A percentile compares a stretch with the other conserved stretches of the same genome.
Conservation (phyloP, 768 basidiomycete species). For the Steccherinum ochraceum region DNA sequence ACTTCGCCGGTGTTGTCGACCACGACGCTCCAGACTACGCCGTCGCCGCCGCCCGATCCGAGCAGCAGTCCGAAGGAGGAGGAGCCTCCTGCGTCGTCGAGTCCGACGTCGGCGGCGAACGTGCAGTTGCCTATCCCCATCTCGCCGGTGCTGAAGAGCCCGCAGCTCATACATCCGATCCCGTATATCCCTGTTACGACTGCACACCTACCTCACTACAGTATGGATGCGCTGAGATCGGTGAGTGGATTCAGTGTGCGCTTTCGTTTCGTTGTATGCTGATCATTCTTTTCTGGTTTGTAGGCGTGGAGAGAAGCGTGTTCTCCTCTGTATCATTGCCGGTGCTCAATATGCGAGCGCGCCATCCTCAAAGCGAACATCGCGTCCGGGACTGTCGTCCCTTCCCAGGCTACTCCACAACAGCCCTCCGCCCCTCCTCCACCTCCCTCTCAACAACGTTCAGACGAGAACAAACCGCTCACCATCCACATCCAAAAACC, state of each 20-base stretch:
- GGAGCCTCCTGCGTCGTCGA: conserved; percentile 18
- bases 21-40: conserved; percentile 72
- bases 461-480: not conserved
- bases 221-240: conserved; percentile 47
- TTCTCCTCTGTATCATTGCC: conserved; percentile 63
- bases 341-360: conserved; percentile 69
- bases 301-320: conserved; percentile 76
- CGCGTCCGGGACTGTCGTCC: conserved; percentile 29
- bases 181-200: conserved; percentile 60
- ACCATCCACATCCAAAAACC: not conserved
- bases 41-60: conserved; percentile 58
- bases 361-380: conserved; percentile 49
- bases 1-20: conserved; percentile 74
- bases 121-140: conserved; percentile 32
- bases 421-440: conserved; percentile 1
- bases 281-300: not conserved
- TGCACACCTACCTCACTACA: conserved; percentile 49
- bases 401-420: conserved; percentile 16
- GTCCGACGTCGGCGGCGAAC: conserved; percentile 11
- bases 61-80: conserved; percentile 29
- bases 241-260: conserved; percentile 31
- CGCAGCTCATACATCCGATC: conserved; percentile 56
- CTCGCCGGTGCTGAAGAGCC: conserved; percentile 57
- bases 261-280: conserved; percentile 1
- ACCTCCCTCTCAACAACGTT: not conserved